These are phyloP conservation scores for Nitzschia sp. DNA, from an alignment of 108 stramenopile species.

Conservation along the genomic window DNA sequence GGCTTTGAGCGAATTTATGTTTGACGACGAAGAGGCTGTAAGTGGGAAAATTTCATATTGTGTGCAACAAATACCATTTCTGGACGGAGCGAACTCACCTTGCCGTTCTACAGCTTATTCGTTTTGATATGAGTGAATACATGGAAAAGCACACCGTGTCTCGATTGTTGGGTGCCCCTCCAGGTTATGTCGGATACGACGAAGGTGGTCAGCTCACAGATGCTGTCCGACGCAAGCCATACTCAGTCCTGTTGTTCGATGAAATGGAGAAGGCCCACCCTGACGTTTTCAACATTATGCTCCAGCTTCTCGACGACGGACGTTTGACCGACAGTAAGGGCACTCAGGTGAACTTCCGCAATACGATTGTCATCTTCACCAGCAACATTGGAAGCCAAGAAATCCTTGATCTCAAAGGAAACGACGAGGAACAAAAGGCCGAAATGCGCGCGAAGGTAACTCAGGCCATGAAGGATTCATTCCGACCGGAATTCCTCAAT, in stretches of 20 bases:
- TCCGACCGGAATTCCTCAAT: slow-evolving; percentile 98
- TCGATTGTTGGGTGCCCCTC: slow-evolving; percentile 93
- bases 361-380: slow-evolving; percentile 96
- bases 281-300: slow-evolving; percentile 96
- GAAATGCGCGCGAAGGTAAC: slow-evolving; percentile 68
- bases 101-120: slow-evolving; percentile 50
- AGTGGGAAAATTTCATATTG: no score
- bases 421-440: slow-evolving; percentile 50
- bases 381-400: slow-evolving; percentile 94
- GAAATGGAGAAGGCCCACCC: slow-evolving; percentile 99
- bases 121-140: slow-evolving; percentile 99
- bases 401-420: slow-evolving; percentile 78
- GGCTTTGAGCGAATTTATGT: slow-evolving; percentile 90
- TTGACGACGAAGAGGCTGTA: slow-evolving; percentile 83
- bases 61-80: background rate
- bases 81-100: background rate
- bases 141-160: slow-evolving; percentile 95
- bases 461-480: slow-evolving; percentile 79
- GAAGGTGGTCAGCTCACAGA: slow-evolving; percentile 99
- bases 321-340: slow-evolving; percentile 98
- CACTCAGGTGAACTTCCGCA: slow-evolving; percentile 93
- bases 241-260: slow-evolving; percentile 95
- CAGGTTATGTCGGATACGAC: slow-evolving; percentile 98
- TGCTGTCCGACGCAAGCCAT: slow-evolving; percentile 95
- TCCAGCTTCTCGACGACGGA: slow-evolving; percentile 98